Conservation (phyloP, 768 basidiomycete genomes). For the Auriscalpium orientale region DNA sequence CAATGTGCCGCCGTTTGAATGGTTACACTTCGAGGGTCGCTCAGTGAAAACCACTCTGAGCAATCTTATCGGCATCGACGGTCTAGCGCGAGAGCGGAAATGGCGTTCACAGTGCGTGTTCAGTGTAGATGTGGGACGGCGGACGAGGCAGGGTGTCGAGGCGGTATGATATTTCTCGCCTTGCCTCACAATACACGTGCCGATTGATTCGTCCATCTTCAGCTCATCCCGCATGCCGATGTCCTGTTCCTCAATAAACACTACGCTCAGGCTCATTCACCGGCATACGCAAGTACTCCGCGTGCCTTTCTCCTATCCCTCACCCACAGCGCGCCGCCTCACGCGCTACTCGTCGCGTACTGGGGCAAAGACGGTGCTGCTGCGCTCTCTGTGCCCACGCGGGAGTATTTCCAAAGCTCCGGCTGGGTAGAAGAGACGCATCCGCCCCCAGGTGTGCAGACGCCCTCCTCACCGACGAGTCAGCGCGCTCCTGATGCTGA, state of each 20-base stretch:
- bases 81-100: slow-evolving; percentile 73
- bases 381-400: slow-evolving; percentile 71
- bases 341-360: slow-evolving; percentile 74
- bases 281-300: slow-evolving; percentile 55
- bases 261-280: slow-evolving; percentile 57
- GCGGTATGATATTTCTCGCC: slow-evolving; percentile 42
- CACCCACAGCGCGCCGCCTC: slow-evolving; percentile 55
- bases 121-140: slow-evolving; percentile 71
- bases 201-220: slow-evolving; percentile 3
- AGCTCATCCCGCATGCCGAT: slow-evolving; percentile 81
- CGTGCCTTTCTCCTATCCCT: slow-evolving; percentile 74
- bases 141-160: slow-evolving; percentile 70
- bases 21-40: slow-evolving; percentile 81
- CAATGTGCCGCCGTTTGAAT: slow-evolving; percentile 64
- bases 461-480: slow-evolving; percentile 17
- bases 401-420: slow-evolving; percentile 81
- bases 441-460: slow-evolving; percentile 17
- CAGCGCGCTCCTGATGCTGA: slow-evolving; percentile 4
- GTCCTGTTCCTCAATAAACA: slow-evolving; percentile 73
- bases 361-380: slow-evolving; percentile 79
- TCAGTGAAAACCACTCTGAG: slow-evolving; percentile 71
- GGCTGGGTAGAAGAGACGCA: slow-evolving; percentile 60
- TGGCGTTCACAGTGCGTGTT: slow-evolving; percentile 81
- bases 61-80: slow-evolving; percentile 74
- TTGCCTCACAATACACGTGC: background rate